Conservation (phyloP, 1,284 basidiomycete genomes). For the Sporisorium scitamineum region DNA sequence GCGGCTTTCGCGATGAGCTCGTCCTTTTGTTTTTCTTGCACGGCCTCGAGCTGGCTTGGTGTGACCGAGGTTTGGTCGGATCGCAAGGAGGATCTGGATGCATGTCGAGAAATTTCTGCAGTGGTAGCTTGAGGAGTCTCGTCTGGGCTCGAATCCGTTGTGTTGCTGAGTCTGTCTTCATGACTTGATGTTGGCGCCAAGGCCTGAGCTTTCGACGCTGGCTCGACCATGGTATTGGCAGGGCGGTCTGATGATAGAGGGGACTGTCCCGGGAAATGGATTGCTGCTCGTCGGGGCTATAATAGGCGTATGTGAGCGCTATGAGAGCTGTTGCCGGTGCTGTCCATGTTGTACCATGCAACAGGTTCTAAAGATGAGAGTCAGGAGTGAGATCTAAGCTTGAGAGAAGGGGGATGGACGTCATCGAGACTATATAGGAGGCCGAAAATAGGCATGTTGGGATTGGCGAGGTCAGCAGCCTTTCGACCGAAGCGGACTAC, state of each 20-base stretch:
- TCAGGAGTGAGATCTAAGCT: too few relatives aligned
- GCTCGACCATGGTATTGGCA: not conserved
- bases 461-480: not conserved
- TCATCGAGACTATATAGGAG: conserved; percentile 2
- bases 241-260: not conserved
- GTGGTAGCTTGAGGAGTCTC: conserved; percentile 5
- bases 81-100: conserved; percentile 4
- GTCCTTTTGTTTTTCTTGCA: conserved; percentile 9
- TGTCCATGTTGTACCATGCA: conserved; percentile 1
- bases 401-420: not conserved
- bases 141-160: not conserved
- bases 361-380: not conserved
- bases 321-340: not conserved
- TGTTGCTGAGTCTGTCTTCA: conserved; percentile 1
- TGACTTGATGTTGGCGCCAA: conserved; percentile 1
- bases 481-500: not conserved
- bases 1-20: not conserved
- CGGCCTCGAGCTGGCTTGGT: conserved; percentile 20
- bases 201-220: not conserved
- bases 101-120: conserved; percentile 18
- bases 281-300: not conserved
- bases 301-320: not conserved
- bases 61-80: not conserved
- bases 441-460: not conserved
- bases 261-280: not conserved